Base-by-base conservation (phyloP, 2,329 filamentous ascomycete genomes). In the Neodidymelliopsis sp. region DNA sequence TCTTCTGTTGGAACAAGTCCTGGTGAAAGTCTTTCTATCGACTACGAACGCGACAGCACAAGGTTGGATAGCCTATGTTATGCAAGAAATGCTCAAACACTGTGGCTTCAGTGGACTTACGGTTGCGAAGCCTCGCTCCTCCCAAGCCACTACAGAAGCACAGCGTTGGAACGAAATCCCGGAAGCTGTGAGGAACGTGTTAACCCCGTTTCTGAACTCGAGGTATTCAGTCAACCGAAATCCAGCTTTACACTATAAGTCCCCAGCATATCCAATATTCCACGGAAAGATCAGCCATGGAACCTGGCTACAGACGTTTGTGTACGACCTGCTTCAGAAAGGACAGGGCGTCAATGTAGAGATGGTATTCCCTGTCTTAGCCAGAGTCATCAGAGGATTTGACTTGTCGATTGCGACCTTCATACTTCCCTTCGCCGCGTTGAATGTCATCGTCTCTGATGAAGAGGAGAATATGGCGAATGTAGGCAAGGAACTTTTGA, bases 11-110 rank as follows among this genome's bases (percentile, higher is more conserved):
- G 88, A 96, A 63, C 83, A 95, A 66, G 88, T 96, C 6, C 78
- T 99, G 9, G 91, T 97, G 19, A 91, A 92, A 53, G 88, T 92
- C 0, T 99, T 99, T 66, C 78, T 96, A 31, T 96, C 93, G 1
- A 89, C 90, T 1, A 94, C 89, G 0, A 95, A 97, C 68, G 89
- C 91, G 2, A 87, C 85, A 57, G 82, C 91, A 5, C 94, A 97
- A 71, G 92, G 91, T 0, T 96, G 95, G 67, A 80, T 99, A 13
- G 93, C 93, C 1, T 99, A 89, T 72, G 90, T 88, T 2, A 97
- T 99, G 86, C 94, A 99, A 72, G 88, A 96, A 63, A 81, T 97
- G 29, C 81, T 97, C 3, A 86, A 87, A 33, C 85, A 87, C 58
- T 90, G 89, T 64, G 86, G 88, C 20, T 86, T 97, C 64, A 85